Conservation (phyloP, 2,329 filamentous ascomycete genomes). For the Lecanicillium sp. region DNA sequence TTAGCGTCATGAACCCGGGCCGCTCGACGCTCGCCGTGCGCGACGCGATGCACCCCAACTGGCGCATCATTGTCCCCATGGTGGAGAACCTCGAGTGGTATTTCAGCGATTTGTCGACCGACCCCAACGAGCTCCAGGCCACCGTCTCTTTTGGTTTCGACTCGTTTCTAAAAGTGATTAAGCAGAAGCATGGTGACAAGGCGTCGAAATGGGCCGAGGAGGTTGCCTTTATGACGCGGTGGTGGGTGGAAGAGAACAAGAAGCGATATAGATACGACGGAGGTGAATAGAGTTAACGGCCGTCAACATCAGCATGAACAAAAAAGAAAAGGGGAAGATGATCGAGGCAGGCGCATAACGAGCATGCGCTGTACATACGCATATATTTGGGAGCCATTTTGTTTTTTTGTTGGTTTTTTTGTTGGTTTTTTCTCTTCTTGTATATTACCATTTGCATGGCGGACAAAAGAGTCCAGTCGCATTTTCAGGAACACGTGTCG, state of each 20-base stretch:
- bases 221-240: slow-evolving; percentile 22
- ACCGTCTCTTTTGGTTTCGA: slow-evolving; percentile 1
- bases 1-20: slow-evolving; percentile 17
- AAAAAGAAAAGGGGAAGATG: no score
- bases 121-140: slow-evolving; percentile 1
- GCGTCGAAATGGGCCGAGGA: slow-evolving; percentile 14
- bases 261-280: slow-evolving; percentile 23
- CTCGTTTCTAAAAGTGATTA: background rate
- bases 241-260: slow-evolving; percentile 27
- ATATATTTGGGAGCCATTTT: no score
- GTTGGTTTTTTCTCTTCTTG: no score
- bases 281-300: no score
- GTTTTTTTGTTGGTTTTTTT: no score
- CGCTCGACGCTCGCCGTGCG: slow-evolving; percentile 14
- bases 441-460: no score
- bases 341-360: no score
- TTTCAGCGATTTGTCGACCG: background rate
- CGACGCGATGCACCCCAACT: slow-evolving; percentile 11
- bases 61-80: slow-evolving; percentile 16
- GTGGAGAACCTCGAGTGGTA: slow-evolving; percentile 11
- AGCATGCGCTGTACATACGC: no score
- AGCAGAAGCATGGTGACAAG: background rate
- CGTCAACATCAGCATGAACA: no score
- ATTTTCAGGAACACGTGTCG: no score
- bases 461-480: no score